Base-by-base conservation (phyloP, 306 rosid genomes). In the Rosa lucieae region DNA sequence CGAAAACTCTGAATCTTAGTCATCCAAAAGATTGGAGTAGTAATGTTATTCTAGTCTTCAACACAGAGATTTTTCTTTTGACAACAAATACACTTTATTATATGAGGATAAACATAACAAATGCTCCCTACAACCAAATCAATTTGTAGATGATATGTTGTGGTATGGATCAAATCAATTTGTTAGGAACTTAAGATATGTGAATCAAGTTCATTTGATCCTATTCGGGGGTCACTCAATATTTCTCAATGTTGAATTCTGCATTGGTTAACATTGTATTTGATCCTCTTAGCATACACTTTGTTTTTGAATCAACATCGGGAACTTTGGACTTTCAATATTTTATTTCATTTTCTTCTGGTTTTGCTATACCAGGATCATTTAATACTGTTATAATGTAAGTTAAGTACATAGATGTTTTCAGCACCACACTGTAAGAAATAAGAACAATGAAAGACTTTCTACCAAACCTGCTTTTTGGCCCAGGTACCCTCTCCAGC, bases 401-500 rank as follows among this genome's bases (percentile, higher is more conserved):
- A 10, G 52, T 0, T 3, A 5, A 44, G 20, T 1, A 12, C 46
- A 12, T 2, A 26, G 0, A 12, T 6, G 18, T 0, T 47, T 47
- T 70, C 18, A 70, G 59, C 21, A 70, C 40, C 40, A 47, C 21
- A 46, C 48, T 10, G 13, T 12, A 40, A 40, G 10, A 69, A 69
- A 14, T 29, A 13, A 13, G 55, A 13, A 51, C 37, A 56, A 56
- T 29, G 7, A 5, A 51, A 42, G 59, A 32, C 61, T 29, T 13
- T 49, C 21, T 40, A 68, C 67, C 84, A 53, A 23, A 94, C 97
- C 97, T 85, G 81, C n/a, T 81, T 79, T 84, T 87, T 87, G 68
- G 79, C 47, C 89, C 85, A 92, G 79, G 97, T 92, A 69, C 93
- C 91, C 67, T 92, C 89, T 80, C 88, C 91, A 73, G 89, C 92